These are phyloP conservation scores for Cucurbita maxima DNA, from an alignment of 306 rosid genomes.

Conservation along the genomic window DNA sequence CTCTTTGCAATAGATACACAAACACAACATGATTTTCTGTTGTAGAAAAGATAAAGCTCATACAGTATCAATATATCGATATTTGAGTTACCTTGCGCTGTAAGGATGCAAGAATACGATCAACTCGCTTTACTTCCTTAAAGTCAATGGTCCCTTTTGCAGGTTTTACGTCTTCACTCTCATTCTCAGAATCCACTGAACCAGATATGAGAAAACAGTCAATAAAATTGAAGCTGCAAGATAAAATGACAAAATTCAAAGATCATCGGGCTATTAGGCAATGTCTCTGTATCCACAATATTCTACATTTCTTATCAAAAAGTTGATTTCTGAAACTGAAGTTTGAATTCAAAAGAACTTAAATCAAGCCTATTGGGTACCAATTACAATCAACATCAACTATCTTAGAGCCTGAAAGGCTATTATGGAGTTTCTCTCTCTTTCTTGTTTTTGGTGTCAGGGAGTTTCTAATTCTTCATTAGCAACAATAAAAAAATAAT, in stretches of 20 bases:
- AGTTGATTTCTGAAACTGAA: not conserved
- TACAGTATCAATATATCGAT: not conserved
- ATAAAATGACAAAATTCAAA: not conserved
- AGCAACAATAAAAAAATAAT: not conserved
- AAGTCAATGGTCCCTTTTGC: slow-evolving; percentile 50
- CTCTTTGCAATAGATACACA: not conserved
- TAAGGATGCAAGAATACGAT: slow-evolving; percentile 71
- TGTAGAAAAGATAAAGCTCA: not conserved
- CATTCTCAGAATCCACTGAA: slow-evolving; percentile 66
- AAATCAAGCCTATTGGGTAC: not conserved
- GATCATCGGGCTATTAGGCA: not conserved
- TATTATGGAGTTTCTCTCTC: not conserved
- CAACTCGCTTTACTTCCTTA: slow-evolving; percentile 64
- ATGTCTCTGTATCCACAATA: not conserved
- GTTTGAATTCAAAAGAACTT: not conserved
- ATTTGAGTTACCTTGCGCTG: slow-evolving; percentile 52
- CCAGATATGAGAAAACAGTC: slow-evolving; percentile 19
- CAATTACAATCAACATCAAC: not conserved
- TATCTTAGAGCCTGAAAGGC: not conserved
- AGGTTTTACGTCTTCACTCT: slow-evolving; percentile 47
- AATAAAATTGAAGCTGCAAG: not conserved
- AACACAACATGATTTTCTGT: not conserved
- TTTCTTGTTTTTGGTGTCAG: not conserved
- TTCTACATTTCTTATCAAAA: not conserved
- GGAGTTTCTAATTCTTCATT: not conserved